Conservation (phyloP, 768 basidiomycete species). For the Hypholoma sublateritium region DNA sequence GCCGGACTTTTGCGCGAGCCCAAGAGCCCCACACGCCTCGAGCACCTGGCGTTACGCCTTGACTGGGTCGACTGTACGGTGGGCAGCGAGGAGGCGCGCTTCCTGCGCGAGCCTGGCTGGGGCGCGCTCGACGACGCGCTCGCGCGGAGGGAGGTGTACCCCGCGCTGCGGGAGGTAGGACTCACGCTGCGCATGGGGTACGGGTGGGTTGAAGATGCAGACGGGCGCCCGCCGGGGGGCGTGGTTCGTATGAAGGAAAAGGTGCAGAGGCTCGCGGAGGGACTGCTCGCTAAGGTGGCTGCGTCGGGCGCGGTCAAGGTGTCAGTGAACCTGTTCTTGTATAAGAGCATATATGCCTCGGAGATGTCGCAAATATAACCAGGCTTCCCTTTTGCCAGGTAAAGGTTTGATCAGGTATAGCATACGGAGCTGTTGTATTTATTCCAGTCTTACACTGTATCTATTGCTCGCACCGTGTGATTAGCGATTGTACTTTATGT, state of each 20-base stretch:
- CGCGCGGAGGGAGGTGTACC: neutral
- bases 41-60: conserved; percentile 1
- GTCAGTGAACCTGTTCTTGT: neutral
- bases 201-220: conserved; percentile 1
- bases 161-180: neutral
- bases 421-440: no score
- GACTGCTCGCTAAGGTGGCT: neutral
- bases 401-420: no score
- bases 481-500: no score
- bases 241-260: conserved; percentile 1
- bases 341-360: neutral
- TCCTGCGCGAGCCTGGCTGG: conserved; percentile 2
- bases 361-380: neutral
- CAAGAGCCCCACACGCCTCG: neutral
- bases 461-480: no score
- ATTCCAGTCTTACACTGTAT: no score
- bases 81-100: conserved; percentile 4
- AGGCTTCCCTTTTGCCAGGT: no score
- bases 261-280: neutral
- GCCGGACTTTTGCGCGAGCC: conserved; percentile 2
- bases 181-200: conserved; percentile 9
- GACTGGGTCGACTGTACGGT: conserved; percentile 11
- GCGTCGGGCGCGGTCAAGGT: neutral
- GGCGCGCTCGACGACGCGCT: neutral
- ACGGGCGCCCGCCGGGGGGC: neutral